Percentiles rank a stretch among this genome's conserved stretches.
phyloP scores from a whole-genome alignment of 1,284 basidiomycete genomes.

The Porogramme epimiltina region DNA sequence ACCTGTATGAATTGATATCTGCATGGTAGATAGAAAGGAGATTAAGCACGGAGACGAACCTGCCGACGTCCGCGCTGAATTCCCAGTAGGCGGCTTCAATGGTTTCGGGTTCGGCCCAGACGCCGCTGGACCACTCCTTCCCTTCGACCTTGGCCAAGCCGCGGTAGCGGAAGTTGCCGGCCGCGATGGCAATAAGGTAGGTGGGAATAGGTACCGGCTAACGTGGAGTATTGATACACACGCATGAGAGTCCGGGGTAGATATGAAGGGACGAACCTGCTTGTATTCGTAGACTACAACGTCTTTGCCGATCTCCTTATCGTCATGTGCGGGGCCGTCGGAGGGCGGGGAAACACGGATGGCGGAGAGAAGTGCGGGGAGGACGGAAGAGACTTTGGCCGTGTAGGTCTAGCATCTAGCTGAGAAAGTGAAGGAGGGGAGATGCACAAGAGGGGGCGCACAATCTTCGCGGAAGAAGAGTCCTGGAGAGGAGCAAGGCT shows the following conservation, averaged over 20 bases:
- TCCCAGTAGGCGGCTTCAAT: conserved; percentile 86
- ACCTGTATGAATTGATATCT: conserved; percentile 44
- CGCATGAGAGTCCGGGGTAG: background rate
- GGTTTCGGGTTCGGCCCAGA: conserved; percentile 88
- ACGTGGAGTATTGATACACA: background rate
- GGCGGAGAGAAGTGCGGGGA: conserved; percentile 86
- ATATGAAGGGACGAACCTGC: conserved; percentile 50
- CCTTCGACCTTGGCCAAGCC: conserved; percentile 62
- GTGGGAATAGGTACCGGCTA: conserved; percentile 85
- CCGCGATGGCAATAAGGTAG: conserved; percentile 87
- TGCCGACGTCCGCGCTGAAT: conserved; percentile 83
- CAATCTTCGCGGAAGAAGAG: conserved; percentile 76
- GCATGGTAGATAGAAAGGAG: background rate
- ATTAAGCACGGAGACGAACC: conserved; percentile 38
- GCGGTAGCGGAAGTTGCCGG: conserved; percentile 80
- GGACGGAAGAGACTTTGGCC: conserved; percentile 71
- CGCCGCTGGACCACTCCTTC: conserved; percentile 77
- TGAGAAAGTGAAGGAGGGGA: background rate
- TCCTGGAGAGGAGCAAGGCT: conserved; percentile 83
- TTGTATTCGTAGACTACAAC: conserved; percentile 66
- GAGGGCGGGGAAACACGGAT: conserved; percentile 76
- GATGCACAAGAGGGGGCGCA: conserved; percentile 35
- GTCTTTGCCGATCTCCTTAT: conserved; percentile 72
- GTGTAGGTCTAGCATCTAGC: conserved; percentile 63
- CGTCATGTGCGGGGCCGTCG: conserved; percentile 64